Percentiles rank a stretch among this genome's conserved stretches.
Evolutionary conservation across 208 protist genomes (phyloP).

Genomic region (Porcisia hertigi): DNA sequence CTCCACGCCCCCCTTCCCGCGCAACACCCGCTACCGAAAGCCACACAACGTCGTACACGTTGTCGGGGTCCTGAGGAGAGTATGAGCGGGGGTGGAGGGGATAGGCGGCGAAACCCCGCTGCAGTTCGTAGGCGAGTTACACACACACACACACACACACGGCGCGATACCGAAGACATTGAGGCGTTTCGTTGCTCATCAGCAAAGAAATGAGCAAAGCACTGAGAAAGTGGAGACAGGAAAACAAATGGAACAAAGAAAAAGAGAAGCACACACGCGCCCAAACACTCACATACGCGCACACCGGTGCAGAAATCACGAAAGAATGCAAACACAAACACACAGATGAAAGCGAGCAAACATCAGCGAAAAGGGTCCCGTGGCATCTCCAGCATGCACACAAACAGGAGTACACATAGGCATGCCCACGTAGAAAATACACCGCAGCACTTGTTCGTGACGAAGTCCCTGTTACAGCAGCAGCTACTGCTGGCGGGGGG

Average conservation of each 20-base stretch:
- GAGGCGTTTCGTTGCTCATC: conserved; percentile 5
- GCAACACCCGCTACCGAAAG: background rate
- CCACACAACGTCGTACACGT: background rate
- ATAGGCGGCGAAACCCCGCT: background rate
- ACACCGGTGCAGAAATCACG: background rate
- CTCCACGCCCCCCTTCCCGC: background rate
- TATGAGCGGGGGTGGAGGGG: background rate
- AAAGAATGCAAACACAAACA: conserved; percentile 6
- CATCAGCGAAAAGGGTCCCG: background rate
- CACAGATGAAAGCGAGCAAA: background rate
- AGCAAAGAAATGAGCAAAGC: conserved; percentile 1
- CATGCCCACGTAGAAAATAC: background rate
- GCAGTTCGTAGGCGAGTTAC: background rate
- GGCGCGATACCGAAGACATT: background rate
- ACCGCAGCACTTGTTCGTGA: too few relatives aligned
- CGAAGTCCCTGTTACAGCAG: too few relatives aligned
- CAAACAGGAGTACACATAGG: conserved; percentile 1
- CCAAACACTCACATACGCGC: background rate
- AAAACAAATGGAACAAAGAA: background rate
- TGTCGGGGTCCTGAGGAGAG: background rate
- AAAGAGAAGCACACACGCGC: background rate
- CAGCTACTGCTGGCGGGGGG: too few relatives aligned
- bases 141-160: background rate
- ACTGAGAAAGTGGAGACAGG: background rate
- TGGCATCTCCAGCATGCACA: background rate